phyloP scores from a whole-genome alignment of 768 basidiomycete genomes.

The Boletus patriciae region DNA sequence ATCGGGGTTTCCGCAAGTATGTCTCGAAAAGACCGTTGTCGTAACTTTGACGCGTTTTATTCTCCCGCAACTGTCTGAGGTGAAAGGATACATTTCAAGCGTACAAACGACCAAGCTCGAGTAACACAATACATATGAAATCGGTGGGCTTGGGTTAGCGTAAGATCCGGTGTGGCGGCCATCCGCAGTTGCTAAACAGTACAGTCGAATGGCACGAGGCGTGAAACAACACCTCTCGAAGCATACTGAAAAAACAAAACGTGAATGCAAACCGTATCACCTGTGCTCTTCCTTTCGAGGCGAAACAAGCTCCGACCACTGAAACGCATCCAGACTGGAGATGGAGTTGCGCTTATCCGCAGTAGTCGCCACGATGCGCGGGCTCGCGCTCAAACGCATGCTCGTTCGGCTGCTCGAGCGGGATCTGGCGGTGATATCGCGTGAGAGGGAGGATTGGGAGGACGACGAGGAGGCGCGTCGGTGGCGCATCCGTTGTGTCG shows the following conservation, averaged over 20 bases:
- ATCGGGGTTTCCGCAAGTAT: constrained; percentile 15
- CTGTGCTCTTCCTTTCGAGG: constrained; percentile 31
- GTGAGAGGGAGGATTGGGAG: constrained; percentile 47
- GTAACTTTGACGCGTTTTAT: background rate
- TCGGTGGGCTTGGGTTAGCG: background rate
- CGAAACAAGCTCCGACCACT: constrained; percentile 35
- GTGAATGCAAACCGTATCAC: constrained; percentile 3
- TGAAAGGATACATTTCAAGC: background rate
- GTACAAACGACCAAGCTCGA: constrained; percentile 5
- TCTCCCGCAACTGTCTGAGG: background rate
- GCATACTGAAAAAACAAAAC: background rate
- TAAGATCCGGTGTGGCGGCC: background rate
- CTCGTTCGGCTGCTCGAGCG: constrained; percentile 46
- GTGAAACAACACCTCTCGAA: background rate
- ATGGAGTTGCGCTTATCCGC: constrained; percentile 33
- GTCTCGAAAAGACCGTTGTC: constrained; percentile 1
- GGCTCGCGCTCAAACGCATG: constrained; percentile 34
- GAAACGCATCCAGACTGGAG: constrained; percentile 33
- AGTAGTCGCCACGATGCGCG: constrained; percentile 32
- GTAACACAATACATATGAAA: constrained; percentile 2
- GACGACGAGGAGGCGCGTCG: constrained; percentile 76
- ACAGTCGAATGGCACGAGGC: constrained; percentile 4
- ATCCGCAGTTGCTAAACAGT: constrained; percentile 1
- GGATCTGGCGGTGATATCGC: constrained; percentile 38
- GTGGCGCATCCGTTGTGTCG: constrained; percentile 74